Evolutionary conservation across 75 land plant species (phyloP).

Genomic region (Cupressus sempervirens): DNA sequence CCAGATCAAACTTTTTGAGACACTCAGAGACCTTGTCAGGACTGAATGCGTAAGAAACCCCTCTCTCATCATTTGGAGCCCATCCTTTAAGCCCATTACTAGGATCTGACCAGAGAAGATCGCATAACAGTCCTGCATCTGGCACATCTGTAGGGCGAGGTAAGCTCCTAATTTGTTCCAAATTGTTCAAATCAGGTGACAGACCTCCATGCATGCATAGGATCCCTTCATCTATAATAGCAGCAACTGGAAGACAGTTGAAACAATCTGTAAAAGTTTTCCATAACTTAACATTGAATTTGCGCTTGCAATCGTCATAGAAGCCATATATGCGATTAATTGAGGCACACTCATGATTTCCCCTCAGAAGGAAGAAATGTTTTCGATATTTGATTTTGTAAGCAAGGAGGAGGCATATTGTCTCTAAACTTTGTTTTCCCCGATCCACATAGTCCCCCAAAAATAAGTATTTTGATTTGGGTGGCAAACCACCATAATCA

Average conservation of each 20-base stretch:
- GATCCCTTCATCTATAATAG: slow-evolving; percentile 49
- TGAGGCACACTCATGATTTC: slow-evolving; percentile 60
- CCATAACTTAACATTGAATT: slow-evolving; percentile 54
- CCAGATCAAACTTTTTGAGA: slow-evolving; percentile 45
- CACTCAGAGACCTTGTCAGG: slow-evolving; percentile 32
- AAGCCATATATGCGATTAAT: slow-evolving; percentile 56
- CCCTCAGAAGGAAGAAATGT: slow-evolving; percentile 46
- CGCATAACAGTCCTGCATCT: slow-evolving; percentile 45
- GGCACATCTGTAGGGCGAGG: slow-evolving; percentile 52
- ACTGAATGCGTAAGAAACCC: slow-evolving; percentile 42
- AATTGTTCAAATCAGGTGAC: slow-evolving; percentile 42
- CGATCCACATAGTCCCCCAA: slow-evolving; percentile 60
- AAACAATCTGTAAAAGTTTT: slow-evolving; percentile 59
- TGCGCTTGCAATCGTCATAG: slow-evolving; percentile 56
- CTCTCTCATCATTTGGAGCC: slow-evolving; percentile 34
- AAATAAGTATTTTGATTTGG: slow-evolving; percentile 47
- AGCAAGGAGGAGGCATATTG: slow-evolving; percentile 50
- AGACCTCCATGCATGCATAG: slow-evolving; percentile 65
- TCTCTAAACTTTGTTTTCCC: slow-evolving; percentile 54
- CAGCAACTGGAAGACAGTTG: slow-evolving; percentile 54
- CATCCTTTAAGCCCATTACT: slow-evolving; percentile 33
- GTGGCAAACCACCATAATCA: slow-evolving; percentile 59
- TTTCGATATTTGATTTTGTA: slow-evolving; percentile 54
- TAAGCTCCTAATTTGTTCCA: slow-evolving; percentile 36
- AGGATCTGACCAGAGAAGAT: slow-evolving; percentile 57